Evolutionary conservation across 169 alveolate genomes (phyloP).

Genomic region (Cryptosporidium bovis): DNA sequence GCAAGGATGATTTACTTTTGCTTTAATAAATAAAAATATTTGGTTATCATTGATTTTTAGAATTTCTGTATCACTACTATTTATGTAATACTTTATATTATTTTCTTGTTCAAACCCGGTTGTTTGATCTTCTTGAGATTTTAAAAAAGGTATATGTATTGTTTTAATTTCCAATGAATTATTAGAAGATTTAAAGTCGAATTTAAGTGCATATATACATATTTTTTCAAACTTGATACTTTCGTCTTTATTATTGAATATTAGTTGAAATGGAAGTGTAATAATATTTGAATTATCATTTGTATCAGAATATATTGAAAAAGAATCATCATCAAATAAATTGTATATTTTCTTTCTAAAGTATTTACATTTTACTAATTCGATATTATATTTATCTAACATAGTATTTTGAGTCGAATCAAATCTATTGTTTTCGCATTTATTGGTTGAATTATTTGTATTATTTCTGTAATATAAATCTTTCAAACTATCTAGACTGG

Average conservation of each 20-base stretch:
- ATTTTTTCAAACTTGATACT: not conserved
- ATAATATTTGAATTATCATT: not conserved
- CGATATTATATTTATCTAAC: not conserved
- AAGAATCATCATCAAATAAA: slow-evolving; percentile 24
- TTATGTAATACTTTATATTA: not conserved
- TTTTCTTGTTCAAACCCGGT: not conserved
- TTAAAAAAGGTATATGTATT: slow-evolving; percentile 50
- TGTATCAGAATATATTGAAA: slow-evolving; percentile 5
- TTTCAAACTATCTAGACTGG: too few relatives aligned
- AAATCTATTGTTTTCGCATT: too few relatives aligned
- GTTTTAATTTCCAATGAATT: slow-evolving; percentile 16
- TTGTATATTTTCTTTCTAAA: slow-evolving; percentile 39
- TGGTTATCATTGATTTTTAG: not conserved
- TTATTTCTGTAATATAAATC: too few relatives aligned
- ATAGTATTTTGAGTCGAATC: too few relatives aligned
- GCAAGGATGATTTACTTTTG: slow-evolving; percentile 28
- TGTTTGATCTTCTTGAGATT: not conserved
- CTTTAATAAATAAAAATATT: slow-evolving; percentile 20
- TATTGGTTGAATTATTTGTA: too few relatives aligned
- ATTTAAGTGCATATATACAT: slow-evolving; percentile 38
- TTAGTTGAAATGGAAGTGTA: slow-evolving; percentile 53
- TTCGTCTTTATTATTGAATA: not conserved
- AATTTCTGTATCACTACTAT: not conserved
- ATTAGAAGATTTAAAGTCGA: slow-evolving; percentile 21
- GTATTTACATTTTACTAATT: not conserved